Evolutionary conservation across 768 basidiomycete species (phyloP).

Genomic region (Leccinum rimulosum): DNA sequence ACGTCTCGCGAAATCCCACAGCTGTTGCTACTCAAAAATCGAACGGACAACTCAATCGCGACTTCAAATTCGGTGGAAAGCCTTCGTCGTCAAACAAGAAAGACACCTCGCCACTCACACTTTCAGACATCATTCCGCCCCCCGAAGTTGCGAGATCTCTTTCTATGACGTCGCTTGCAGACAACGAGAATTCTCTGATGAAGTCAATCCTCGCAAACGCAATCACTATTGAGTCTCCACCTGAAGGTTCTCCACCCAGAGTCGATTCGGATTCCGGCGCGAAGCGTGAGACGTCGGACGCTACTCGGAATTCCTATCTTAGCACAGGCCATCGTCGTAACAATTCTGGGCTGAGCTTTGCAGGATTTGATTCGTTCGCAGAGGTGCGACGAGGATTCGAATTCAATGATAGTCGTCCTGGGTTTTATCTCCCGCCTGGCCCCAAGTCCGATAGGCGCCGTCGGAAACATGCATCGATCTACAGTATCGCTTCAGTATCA

Average conservation of each 20-base stretch:
- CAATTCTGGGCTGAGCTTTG: constrained; percentile 61
- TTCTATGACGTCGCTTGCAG: constrained; percentile 43
- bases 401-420: constrained; percentile 57
- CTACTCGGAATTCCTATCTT: constrained; percentile 13
- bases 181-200: constrained; percentile 52
- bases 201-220: constrained; percentile 55
- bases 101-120: constrained; percentile 39
- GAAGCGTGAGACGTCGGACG: constrained; percentile 30
- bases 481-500: constrained; percentile 78
- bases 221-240: constrained; percentile 35
- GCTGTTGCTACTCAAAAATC: constrained; percentile 48
- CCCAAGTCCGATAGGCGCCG: constrained; percentile 40
- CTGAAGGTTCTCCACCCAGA: constrained; percentile 35
- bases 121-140: constrained; percentile 77
- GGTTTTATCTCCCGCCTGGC: constrained; percentile 60
- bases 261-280: constrained; percentile 45
- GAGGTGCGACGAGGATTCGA: constrained; percentile 81
- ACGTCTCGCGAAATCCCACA: constrained; percentile 20
- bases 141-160: constrained; percentile 48
- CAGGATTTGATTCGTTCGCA: constrained; percentile 71
- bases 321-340: constrained; percentile 32
- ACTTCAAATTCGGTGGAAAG: constrained; percentile 73
- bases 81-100: constrained; percentile 15
- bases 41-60: constrained; percentile 63
- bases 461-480: constrained; percentile 53